Conservation (phyloP, 345 rosid species). For the Heritiera fomes region DNA sequence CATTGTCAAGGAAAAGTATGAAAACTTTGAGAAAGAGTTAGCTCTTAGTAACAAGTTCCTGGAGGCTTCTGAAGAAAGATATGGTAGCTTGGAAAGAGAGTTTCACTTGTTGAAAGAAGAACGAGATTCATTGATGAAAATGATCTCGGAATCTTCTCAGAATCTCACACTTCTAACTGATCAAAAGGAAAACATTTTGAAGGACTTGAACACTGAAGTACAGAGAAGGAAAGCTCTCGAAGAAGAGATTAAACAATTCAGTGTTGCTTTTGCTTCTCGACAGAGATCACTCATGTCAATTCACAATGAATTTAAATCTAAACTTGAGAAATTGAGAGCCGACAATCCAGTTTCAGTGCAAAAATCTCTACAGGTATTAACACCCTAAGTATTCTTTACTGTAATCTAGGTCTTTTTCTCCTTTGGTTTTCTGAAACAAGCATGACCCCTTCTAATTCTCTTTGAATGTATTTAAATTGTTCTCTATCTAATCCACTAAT, state of each 20-base stretch:
- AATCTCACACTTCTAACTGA: constrained; percentile 41
- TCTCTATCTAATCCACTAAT: background rate
- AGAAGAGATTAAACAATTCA: constrained; percentile 72
- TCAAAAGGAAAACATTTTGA: constrained; percentile 64
- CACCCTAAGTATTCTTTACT: background rate
- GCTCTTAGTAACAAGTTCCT: constrained; percentile 43
- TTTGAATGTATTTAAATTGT: background rate
- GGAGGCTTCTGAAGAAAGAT: constrained; percentile 53
- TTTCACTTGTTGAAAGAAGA: constrained; percentile 51
- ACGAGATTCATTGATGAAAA: constrained; percentile 46
- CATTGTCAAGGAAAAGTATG: constrained; percentile 50
- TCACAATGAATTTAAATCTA: constrained; percentile 60
- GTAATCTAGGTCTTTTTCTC: background rate
- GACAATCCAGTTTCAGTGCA: constrained; percentile 41
- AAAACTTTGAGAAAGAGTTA: constrained; percentile 51
- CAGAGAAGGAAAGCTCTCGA: constrained; percentile 61
- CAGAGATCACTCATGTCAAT: constrained; percentile 63
- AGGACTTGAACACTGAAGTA: constrained; percentile 60
- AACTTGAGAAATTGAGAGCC: constrained; percentile 58
- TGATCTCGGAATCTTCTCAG: constrained; percentile 46
- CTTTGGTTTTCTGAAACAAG: background rate
- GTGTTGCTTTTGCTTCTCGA: constrained; percentile 57
- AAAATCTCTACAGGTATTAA: constrained; percentile 42
- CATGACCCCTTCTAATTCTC: background rate
- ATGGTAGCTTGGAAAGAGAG: constrained; percentile 54